These are phyloP conservation scores for Plectosphaerella plurivora DNA, from an alignment of 2,329 filamentous ascomycete species.

Conservation along the genomic window DNA sequence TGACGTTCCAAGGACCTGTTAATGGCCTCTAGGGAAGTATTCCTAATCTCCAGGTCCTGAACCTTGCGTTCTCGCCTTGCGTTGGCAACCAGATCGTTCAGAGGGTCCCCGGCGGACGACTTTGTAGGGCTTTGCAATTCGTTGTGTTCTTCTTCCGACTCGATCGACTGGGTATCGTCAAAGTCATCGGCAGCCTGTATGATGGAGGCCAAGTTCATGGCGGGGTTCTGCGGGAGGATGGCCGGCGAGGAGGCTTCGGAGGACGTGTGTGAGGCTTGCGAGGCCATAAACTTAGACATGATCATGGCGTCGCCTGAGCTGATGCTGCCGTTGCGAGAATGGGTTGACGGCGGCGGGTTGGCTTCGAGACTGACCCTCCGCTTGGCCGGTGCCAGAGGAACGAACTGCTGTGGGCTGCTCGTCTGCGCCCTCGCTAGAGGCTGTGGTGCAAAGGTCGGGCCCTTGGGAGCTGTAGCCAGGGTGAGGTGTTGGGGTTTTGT, in stretches of 20 bases:
- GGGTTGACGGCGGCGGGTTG: slow-evolving; percentile 27
- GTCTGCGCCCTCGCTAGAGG: slow-evolving; percentile 21
- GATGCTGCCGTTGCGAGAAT: slow-evolving; percentile 36
- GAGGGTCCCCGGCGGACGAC: slow-evolving; percentile 50
- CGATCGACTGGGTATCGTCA: slow-evolving; percentile 21
- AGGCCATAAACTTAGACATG: slow-evolving; percentile 28
- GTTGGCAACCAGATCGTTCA: slow-evolving; percentile 78
- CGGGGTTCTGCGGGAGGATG: slow-evolving; percentile 22
- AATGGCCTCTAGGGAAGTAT: slow-evolving; percentile 90
- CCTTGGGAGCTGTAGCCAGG: slow-evolving; percentile 5
- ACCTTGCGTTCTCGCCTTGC: slow-evolving; percentile 92
- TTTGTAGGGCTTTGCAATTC: slow-evolving; percentile 55
- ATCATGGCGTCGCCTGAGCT: slow-evolving; percentile 29
- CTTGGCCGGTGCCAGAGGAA: slow-evolving; percentile 26
- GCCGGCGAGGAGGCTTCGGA: slow-evolving; percentile 32
- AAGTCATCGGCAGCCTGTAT: slow-evolving; percentile 53
- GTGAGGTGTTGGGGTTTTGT: slow-evolving; percentile 30
- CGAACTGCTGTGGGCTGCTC: slow-evolving; percentile 3
- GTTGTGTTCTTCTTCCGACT: slow-evolving; percentile 21
- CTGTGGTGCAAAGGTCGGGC: background rate
- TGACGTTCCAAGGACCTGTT: slow-evolving; percentile 90
- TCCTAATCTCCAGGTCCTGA: slow-evolving; percentile 92
- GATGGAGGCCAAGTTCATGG: slow-evolving; percentile 50
- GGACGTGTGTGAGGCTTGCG: slow-evolving; percentile 21
- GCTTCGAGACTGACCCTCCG: slow-evolving; percentile 39